phyloP scores from a whole-genome alignment of 352 stramenopile species.

The Pythium grandisporangium region DNA sequence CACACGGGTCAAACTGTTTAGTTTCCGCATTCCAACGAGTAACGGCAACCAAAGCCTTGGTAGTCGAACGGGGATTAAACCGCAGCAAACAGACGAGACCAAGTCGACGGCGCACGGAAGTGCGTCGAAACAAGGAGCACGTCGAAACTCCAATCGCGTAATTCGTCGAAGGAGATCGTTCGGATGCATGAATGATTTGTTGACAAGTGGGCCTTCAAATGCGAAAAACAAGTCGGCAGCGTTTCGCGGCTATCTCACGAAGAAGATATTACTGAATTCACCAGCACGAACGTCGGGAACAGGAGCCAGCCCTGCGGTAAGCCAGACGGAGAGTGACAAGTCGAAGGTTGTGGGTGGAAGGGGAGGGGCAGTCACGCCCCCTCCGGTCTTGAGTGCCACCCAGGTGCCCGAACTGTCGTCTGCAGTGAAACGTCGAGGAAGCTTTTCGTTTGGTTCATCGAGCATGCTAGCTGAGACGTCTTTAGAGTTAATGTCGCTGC shows the following conservation, averaged over 20 bases:
- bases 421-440: slow-evolving; percentile 10
- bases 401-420: not conserved
- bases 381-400: slow-evolving; percentile 3
- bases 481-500: slow-evolving; percentile 14
- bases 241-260: slow-evolving; percentile 33
- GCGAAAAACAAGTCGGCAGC: slow-evolving; percentile 30
- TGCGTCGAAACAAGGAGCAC: not conserved
- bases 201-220: slow-evolving; percentile 13
- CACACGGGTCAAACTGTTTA: slow-evolving; percentile 66
- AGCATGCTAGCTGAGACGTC: not conserved
- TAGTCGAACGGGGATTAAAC: too few relatives aligned
- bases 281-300: too few relatives aligned
- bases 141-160: slow-evolving; percentile 15
- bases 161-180: slow-evolving; percentile 67
- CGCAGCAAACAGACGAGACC: not conserved
- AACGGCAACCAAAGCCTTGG: not conserved
- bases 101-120: too few relatives aligned
- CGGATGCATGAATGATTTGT: slow-evolving; percentile 54
- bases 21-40: slow-evolving; percentile 17
- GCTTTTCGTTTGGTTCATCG: slow-evolving; percentile 1
- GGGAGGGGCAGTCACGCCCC: slow-evolving; percentile 12
- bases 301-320: too few relatives aligned
- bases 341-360: too few relatives aligned
- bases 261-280: slow-evolving; percentile 11
- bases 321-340: too few relatives aligned